Conservation (phyloP, 2,329 filamentous ascomycete species). For the Paecilomyces formosus region DNA sequence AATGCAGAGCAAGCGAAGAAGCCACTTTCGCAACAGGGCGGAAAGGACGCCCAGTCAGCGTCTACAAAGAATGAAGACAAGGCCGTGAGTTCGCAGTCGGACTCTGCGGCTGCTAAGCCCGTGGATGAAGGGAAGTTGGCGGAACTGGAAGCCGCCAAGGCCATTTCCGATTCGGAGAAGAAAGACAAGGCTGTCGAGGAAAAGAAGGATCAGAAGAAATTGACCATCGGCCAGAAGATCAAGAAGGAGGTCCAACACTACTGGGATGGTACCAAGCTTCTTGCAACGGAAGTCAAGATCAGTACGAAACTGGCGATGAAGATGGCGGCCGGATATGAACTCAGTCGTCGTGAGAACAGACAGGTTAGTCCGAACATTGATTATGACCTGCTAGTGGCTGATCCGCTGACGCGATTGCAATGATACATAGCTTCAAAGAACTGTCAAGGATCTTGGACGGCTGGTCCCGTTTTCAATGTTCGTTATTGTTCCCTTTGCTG, state of each 20-base stretch:
- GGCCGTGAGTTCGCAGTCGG: conserved; percentile 30
- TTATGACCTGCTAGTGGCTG: neutral
- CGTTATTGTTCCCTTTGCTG: conserved; percentile 91
- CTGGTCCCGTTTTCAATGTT: conserved; percentile 95
- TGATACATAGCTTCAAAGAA: conserved; percentile 61
- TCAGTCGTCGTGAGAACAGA: conserved; percentile 85
- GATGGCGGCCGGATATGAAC: conserved; percentile 96
- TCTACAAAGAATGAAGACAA: conserved; percentile 26
- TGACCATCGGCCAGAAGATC: conserved; percentile 84
- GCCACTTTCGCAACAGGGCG: conserved; percentile 56
- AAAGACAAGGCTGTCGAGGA: conserved; percentile 47
- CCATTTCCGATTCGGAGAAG: conserved; percentile 42
- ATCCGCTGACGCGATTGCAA: conserved; percentile 8
- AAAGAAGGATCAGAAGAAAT: conserved; percentile 73
- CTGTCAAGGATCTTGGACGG: conserved; percentile 85
- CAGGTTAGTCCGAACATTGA: conserved; percentile 46
- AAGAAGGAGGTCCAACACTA: conserved; percentile 93
- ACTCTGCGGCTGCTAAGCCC: conserved; percentile 35
- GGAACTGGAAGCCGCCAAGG: conserved; percentile 58
- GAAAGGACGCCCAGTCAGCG: conserved; percentile 20
- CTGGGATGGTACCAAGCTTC: conserved; percentile 95
- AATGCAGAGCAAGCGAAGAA: conserved; percentile 86
- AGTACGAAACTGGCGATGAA: conserved; percentile 86
- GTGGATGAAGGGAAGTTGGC: conserved; percentile 46
- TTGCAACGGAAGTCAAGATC: conserved; percentile 87